Evolutionary conservation across 2,329 filamentous ascomycete species (phyloP).

Genomic region (Cladosporium sp.): DNA sequence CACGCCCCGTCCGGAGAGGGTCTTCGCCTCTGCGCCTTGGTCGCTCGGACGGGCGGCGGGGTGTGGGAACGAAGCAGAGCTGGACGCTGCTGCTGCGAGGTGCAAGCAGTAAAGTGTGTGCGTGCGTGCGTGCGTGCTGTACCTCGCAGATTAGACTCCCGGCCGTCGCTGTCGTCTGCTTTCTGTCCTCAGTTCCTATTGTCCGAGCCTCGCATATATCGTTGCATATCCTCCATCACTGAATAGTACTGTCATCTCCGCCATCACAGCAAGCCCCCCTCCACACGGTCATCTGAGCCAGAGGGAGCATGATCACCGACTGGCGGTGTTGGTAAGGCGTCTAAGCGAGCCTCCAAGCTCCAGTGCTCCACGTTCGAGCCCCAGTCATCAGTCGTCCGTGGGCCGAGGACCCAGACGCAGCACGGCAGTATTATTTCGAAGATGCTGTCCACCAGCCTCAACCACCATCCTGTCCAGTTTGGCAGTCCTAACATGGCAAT

Average conservation of each 20-base stretch:
- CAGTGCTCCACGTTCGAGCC: conserved; percentile 13
- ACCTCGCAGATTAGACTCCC: conserved; percentile 9
- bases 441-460: conserved; percentile 28
- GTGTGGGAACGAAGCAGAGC: conserved; percentile 1
- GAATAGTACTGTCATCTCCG: neutral
- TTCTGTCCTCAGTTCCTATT: neutral
- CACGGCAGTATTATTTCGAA: conserved; percentile 12
- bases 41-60: conserved; percentile 11
- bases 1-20: conserved; percentile 11
- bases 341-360: conserved; percentile 14
- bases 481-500: conserved; percentile 25
- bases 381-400: conserved; percentile 12
- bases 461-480: conserved; percentile 24
- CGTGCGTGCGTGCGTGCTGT: conserved; percentile 1
- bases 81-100: neutral
- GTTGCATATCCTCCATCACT: neutral
- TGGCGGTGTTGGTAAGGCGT: conserved; percentile 11
- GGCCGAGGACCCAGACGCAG: conserved; percentile 8
- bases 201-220: neutral
- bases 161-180: neutral
- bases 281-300: neutral
- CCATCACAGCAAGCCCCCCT: neutral
- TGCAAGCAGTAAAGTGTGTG: neutral
- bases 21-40: conserved; percentile 9
- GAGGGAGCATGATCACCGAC: conserved; percentile 6